Evolutionary conservation across 176 grass and related monocot genomes (phyloP), one percentile per base, ranked within the genome.

Genomic region (Oryza rufipogon): DNA sequence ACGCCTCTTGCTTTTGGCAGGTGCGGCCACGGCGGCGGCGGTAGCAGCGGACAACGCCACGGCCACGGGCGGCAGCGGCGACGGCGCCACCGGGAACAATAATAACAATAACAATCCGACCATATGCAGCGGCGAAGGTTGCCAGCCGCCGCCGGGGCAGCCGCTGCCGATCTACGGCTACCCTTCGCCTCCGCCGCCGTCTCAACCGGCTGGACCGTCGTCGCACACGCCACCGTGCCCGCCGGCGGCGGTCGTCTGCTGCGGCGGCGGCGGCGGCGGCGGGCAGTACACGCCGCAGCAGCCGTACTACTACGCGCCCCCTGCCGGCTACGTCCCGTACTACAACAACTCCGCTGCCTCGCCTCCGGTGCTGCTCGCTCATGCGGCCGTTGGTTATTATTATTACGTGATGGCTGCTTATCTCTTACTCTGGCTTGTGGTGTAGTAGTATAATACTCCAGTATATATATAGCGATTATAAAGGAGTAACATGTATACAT

Each of bases 281-380:
- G 26, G 26, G 26, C 26, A 26, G 26, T 26, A 28, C 28, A 28
- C 25, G 64, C 42, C 42, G 42, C 42, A 69, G 63, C 87, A 89
- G 44, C 81, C 75, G 22, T 83, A 66, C 80, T 45, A 67, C 58
- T 51, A 74, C 11, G 22, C 19, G 16, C 71, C 88, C 71, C 83
- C 88, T 19, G 30, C 66, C n/a, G 64, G 71, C 32, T 86, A 89
- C 33, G 12, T 72, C 33, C 88, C 88, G 8, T 89, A 89, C 77
- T 81, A 85, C 52, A 81, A 89, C 87, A 6, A 33, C 42, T 81
- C 88, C 14, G 82, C 71, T 3, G 82, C 71, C 4, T 89, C 87
- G 28, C 64, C 78, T 13, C 56, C 49, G 5, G 63, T 63, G 39
- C 70, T 63, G 16, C 71, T 52, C 28, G 38, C 51, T 49, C 79